Base-by-base conservation (phyloP, 1,284 basidiomycete species). In the Trichosporon coremiiforme region DNA sequence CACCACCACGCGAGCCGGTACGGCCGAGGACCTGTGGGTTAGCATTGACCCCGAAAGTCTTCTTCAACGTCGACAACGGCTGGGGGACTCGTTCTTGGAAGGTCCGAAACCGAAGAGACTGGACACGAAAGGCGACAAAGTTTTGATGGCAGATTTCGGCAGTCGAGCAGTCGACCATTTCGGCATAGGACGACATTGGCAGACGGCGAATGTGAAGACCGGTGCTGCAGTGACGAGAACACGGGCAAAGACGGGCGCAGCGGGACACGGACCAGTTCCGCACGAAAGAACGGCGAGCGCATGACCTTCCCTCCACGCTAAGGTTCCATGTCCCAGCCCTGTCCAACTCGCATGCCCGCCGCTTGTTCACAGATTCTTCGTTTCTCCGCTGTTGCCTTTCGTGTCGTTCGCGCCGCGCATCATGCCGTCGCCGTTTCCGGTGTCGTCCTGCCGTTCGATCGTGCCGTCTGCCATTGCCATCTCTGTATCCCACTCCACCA, bases 1-100 rank as follows among this genome's bases (percentile, higher is more conserved):
- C 95, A 88, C 95, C 95, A 87, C 97, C 97, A 85, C 97, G 94
- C 80, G 96, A 98, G 76, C 97, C 97, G 83, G 97, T 99, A 82
- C 97, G 91, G 84, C 97, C 97, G 82, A 99, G 91, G 84, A 98
- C 94, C 93, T 97, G 75, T 69, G 29, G 57, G 22, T 60, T 53
- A 47, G 50, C 57, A 50, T 57, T 60, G 35, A 35, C 20, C 62
- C 41, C 13, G 35, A 33, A 47, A n/a, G 31, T 15, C n/a, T 33
- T 62, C 53, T 20, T 9, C 10, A 17, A 7, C 13, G 22, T 31
- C 65, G 29, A 20, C 22, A n/a, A 25, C 20, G 64, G 36, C 41
- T 31, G 25, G 15, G 15, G 25, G 22, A 41, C 20, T 25, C 25
- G 36, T 6, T 8, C 9, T 35, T 10, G 33, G 33, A 8, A 8